Percentiles rank a stretch among this genome's conserved stretches.
Conservation (phyloP, 2,329 filamentous ascomycete genomes). For the Pseudodiploospora longispora region DNA sequence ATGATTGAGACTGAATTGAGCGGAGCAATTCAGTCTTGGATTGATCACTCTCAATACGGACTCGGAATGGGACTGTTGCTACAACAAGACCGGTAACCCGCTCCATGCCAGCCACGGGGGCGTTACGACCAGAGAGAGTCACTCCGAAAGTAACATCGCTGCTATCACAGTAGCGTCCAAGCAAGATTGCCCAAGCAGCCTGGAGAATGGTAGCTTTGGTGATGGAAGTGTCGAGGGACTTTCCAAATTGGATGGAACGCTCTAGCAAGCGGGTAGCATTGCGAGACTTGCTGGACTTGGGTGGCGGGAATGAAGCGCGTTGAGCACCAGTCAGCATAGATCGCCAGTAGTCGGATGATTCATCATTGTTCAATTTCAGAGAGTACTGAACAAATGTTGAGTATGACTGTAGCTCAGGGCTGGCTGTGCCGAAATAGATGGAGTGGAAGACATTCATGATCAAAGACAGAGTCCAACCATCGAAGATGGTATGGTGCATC, state of each 20-base stretch:
- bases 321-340: neutral
- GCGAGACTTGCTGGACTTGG: no score
- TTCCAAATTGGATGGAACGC: no score
- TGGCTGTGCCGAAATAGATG: neutral
- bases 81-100: conserved; percentile 16
- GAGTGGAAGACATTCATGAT: conserved; percentile 5
- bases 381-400: neutral
- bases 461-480: conserved; percentile 9
- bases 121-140: conserved; percentile 13
- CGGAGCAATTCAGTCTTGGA: neutral
- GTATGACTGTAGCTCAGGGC: neutral
- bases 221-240: neutral
- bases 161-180: conserved; percentile 24
- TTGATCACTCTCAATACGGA: neutral
- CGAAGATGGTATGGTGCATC: conserved; percentile 10
- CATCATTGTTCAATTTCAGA: neutral
- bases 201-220: conserved; percentile 9
- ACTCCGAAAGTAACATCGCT: conserved; percentile 17
- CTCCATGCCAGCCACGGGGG: conserved; percentile 12
- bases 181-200: conserved; percentile 12
- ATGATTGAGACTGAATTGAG: neutral
- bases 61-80: conserved; percentile 9
- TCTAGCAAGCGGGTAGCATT: no score
- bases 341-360: neutral
- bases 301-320: neutral